A percentile compares a stretch with the other conserved stretches of the same genome.
Evolutionary conservation across 352 stramenopile species (phyloP).

Genomic region (Globisporangium canariense): DNA sequence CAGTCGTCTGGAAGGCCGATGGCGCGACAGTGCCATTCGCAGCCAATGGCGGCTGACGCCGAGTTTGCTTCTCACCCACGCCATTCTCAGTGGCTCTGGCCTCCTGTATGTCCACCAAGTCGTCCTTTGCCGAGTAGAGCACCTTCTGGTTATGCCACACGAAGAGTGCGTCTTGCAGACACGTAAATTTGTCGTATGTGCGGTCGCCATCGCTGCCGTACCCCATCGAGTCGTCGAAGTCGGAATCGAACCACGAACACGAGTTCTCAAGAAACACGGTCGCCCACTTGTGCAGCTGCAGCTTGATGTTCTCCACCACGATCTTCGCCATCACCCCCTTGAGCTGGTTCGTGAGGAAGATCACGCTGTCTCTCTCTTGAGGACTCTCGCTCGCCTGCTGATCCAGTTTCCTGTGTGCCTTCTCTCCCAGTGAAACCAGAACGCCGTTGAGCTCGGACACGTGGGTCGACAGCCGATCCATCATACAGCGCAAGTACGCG

Average conservation of each 20-base stretch:
- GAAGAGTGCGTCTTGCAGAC: slow-evolving; percentile 67
- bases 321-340: slow-evolving; percentile 46
- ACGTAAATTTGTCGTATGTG: slow-evolving; percentile 84
- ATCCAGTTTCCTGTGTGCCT: slow-evolving; percentile 21
- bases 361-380: slow-evolving; percentile 13
- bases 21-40: neutral
- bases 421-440: slow-evolving; percentile 21
- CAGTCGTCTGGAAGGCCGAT: neutral
- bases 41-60: neutral
- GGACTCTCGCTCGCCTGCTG: neutral
- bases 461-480: slow-evolving; percentile 22
- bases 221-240: slow-evolving; percentile 41
- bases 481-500: slow-evolving; percentile 30
- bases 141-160: slow-evolving; percentile 68
- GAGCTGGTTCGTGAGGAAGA: slow-evolving; percentile 55
- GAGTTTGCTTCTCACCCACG: neutral
- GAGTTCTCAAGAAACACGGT: slow-evolving; percentile 61
- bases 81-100: neutral
- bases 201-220: slow-evolving; percentile 34
- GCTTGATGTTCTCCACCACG: slow-evolving; percentile 52
- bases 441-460: slow-evolving; percentile 26
- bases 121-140: slow-evolving; percentile 58
- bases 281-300: slow-evolving; percentile 79
- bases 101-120: slow-evolving; percentile 8
- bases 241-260: slow-evolving; percentile 60